Percentiles rank a stretch among this genome's conserved stretches.
Conservation (phyloP, 768 basidiomycete genomes). For the Imleria badia region DNA sequence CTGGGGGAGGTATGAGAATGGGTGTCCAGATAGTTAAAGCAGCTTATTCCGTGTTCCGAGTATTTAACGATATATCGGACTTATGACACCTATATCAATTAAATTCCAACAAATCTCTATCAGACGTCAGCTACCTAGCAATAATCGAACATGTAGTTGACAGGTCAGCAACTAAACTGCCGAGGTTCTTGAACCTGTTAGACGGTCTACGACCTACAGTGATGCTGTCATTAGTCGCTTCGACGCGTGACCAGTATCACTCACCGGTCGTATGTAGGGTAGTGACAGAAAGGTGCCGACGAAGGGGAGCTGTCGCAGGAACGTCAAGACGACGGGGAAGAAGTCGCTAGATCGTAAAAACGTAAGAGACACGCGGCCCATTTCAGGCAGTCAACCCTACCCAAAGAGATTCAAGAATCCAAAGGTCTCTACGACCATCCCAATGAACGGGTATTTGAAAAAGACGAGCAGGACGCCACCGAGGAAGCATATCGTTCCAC, state of each 20-base stretch:
- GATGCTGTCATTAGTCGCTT: constrained; percentile 3
- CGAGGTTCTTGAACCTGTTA: constrained; percentile 77
- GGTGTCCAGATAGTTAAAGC: not conserved
- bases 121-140: constrained; percentile 7
- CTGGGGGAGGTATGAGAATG: constrained; percentile 12
- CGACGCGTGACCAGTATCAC: constrained; percentile 14
- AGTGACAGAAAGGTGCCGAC: constrained; percentile 83
- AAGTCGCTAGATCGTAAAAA: constrained; percentile 70
- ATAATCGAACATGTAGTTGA: not conserved
- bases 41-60: not conserved
- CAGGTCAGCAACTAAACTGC: constrained; percentile 48
- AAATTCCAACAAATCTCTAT: constrained; percentile 16
- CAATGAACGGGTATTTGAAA: constrained; percentile 91
- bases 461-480: constrained; percentile 93
- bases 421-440: constrained; percentile 91
- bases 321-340: constrained; percentile 98
- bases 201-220: constrained; percentile 68
- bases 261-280: constrained; percentile 83
- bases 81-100: constrained; percentile 10
- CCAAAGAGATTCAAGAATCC: constrained; percentile 98
- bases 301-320: constrained; percentile 90
- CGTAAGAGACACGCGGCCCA: not conserved
- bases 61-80: not conserved
- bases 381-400: constrained; percentile 39
- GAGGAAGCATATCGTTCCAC: constrained; percentile 86